Conservation (phyloP, 148 eudicot species). For the Bassia scoparia region DNA sequence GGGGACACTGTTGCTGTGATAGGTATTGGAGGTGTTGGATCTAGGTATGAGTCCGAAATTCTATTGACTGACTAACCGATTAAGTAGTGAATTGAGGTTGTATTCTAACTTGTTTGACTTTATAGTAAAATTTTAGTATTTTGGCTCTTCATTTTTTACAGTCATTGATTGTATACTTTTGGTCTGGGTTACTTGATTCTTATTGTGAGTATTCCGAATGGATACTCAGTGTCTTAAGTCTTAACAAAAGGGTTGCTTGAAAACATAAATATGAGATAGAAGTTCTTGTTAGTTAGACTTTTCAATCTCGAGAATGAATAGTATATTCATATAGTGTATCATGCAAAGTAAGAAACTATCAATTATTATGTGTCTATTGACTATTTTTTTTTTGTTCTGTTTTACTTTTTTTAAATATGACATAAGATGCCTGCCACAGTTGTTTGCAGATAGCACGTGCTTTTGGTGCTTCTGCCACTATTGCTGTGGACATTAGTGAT, state of each 20-base stretch:
- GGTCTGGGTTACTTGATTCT: not conserved
- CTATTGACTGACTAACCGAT: not conserved
- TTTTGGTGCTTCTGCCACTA: constrained; percentile 90
- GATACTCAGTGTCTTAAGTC: no score
- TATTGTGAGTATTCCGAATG: not conserved
- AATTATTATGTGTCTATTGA: not conserved
- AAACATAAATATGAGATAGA: not conserved
- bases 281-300: not conserved
- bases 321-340: not conserved
- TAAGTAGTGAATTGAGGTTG: not conserved
- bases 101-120: not conserved
- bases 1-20: constrained; percentile 95
- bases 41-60: constrained; percentile 55
- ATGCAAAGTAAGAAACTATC: not conserved
- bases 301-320: not conserved
- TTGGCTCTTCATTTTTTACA: not conserved
- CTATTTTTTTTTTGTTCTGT: not conserved
- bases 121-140: not conserved
- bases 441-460: constrained; percentile 99
- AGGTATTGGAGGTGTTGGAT: constrained; percentile 98
- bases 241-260: no score
- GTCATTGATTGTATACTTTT: not conserved
- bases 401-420: constrained; percentile 19
- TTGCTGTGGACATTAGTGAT: constrained; percentile 92
- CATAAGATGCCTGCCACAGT: constrained; percentile 44